A percentile compares a stretch with the other conserved stretches of the same genome.
Evolutionary conservation across 768 basidiomycete genomes (phyloP).

Genomic region (Panellus pusillus): DNA sequence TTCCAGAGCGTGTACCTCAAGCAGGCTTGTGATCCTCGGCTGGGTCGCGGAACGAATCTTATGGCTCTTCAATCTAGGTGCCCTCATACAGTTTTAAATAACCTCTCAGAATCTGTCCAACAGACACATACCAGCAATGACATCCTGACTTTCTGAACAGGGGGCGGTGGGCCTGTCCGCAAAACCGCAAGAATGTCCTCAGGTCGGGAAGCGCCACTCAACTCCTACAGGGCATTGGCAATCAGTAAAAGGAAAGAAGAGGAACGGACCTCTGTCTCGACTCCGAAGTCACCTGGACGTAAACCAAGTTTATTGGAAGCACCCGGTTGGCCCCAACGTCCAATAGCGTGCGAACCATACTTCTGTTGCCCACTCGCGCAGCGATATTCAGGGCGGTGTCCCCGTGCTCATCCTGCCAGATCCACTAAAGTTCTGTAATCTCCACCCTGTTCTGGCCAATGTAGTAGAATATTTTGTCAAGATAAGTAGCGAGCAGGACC

Average conservation of each 20-base stretch:
- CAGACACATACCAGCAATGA: slow-evolving; percentile 61
- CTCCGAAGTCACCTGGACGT: slow-evolving; percentile 91
- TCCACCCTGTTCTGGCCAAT: slow-evolving; percentile 76
- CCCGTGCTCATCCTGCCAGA: slow-evolving; percentile 94
- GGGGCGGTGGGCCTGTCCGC: slow-evolving; percentile 70
- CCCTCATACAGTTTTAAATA: slow-evolving; percentile 67
- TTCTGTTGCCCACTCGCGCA: slow-evolving; percentile 88
- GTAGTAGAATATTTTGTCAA: slow-evolving; percentile 86
- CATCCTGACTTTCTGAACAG: slow-evolving; percentile 85
- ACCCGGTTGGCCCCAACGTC: slow-evolving; percentile 92
- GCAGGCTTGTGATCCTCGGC: slow-evolving; percentile 50
- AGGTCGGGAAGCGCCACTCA: slow-evolving; percentile 65
- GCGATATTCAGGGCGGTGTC: slow-evolving; percentile 96
- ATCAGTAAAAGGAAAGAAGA: not conserved
- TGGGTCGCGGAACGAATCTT: slow-evolving; percentile 5
- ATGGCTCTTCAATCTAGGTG: slow-evolving; percentile 49
- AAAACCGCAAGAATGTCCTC: slow-evolving; percentile 81
- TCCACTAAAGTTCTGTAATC: slow-evolving; percentile 83
- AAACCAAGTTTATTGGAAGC: slow-evolving; percentile 89
- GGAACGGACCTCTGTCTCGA: slow-evolving; percentile 78
- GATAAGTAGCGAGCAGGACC: slow-evolving; percentile 84
- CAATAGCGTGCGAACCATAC: slow-evolving; percentile 80
- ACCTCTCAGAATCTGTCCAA: not conserved
- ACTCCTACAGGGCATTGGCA: slow-evolving; percentile 44
- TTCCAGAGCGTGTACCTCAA: slow-evolving; percentile 87